Conservation (phyloP, 352 stramenopile genomes). For the Blastocystis hominis region DNA sequence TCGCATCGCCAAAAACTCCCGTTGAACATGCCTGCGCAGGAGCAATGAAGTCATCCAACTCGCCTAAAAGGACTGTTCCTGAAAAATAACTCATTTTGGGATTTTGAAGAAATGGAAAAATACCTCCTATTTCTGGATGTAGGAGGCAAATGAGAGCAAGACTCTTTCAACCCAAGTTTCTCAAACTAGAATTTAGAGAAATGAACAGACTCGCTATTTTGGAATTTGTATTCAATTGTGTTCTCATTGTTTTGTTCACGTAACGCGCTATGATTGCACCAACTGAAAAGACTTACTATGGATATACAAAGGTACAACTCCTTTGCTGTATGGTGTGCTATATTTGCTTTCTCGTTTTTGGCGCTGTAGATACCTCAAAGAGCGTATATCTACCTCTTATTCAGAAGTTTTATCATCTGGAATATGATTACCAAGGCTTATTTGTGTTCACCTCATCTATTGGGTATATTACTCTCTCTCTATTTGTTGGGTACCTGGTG, state of each 20-base stretch:
- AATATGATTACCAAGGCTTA: conserved; percentile 40
- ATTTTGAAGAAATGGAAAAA: neutral
- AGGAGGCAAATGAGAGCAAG: neutral
- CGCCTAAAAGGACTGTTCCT: conserved; percentile 44
- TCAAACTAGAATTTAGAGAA: neutral
- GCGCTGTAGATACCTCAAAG: neutral
- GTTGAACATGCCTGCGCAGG: conserved; percentile 28
- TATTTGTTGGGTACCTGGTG: conserved; percentile 27
- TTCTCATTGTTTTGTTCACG: neutral
- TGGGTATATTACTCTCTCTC: conserved; percentile 25
- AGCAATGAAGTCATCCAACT: conserved; percentile 51
- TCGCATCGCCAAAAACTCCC: neutral
- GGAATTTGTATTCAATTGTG: neutral
- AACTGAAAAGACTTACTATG: neutral
- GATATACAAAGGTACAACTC: conserved; percentile 13
- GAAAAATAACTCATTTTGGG: conserved; percentile 49
- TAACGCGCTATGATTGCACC: neutral
- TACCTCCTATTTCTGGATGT: neutral
- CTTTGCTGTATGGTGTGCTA: conserved; percentile 35
- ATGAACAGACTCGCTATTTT: neutral
- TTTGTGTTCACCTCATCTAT: conserved; percentile 17
- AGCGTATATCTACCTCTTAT: conserved; percentile 29
- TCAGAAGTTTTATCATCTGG: conserved; percentile 28
- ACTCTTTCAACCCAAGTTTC: neutral
- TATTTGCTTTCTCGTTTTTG: conserved; percentile 17